Conservation (phyloP, 83 land plant species). For the Isoetes engelmannii region DNA sequence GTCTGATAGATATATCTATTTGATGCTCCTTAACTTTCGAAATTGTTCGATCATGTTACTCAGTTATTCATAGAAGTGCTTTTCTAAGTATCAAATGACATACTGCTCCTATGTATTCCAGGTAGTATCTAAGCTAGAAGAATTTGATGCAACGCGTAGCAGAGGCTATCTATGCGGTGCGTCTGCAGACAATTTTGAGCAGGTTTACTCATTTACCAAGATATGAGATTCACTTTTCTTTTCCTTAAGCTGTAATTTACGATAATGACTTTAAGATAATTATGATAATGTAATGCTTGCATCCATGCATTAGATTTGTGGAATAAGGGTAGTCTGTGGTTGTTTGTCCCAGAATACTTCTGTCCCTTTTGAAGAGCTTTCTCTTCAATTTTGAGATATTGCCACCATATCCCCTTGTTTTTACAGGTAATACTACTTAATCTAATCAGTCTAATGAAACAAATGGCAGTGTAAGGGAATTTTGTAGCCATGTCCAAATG, state of each 20-base stretch:
- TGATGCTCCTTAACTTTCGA: constrained; percentile 2
- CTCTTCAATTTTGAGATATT: too few species aligned
- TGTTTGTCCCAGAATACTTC: too few species aligned
- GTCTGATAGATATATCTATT: background rate
- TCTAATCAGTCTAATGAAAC: too few species aligned
- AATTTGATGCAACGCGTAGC: constrained; percentile 92
- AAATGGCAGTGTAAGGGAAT: too few species aligned
- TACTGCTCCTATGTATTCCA: constrained; percentile 3
- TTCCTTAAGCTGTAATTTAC: background rate
- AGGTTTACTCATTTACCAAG: constrained; percentile 27
- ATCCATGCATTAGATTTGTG: too few species aligned
- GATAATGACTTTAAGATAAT: background rate
- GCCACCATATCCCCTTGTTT: too few species aligned
- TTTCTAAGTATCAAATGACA: background rate
- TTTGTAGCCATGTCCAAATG: too few species aligned
- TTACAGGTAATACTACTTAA: too few species aligned
- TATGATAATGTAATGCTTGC: too few species aligned
- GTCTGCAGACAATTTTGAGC: constrained; percentile 66
- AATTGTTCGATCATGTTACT: background rate
- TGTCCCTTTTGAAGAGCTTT: too few species aligned
- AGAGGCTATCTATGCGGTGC: constrained; percentile 92
- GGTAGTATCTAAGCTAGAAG: constrained; percentile 53
- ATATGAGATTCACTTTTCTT: background rate
- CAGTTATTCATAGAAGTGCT: background rate
- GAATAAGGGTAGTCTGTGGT: too few species aligned